Evolutionary conservation across 2,329 filamentous ascomycete species (phyloP), one percentile per base, ranked within the genome.

Genomic region (Colletotrichum falcatum): DNA sequence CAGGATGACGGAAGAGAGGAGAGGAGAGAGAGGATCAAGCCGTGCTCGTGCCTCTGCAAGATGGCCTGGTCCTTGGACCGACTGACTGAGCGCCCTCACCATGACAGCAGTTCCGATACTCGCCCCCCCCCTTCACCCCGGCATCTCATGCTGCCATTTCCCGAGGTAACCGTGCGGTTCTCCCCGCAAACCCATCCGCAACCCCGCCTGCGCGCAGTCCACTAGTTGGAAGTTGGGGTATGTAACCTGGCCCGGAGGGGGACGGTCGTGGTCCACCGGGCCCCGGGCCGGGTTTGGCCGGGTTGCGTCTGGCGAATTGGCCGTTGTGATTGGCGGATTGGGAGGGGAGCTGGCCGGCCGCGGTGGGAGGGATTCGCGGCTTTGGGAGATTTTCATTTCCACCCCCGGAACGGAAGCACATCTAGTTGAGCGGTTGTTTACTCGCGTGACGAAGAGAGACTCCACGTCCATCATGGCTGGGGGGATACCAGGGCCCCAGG

Each of bases 251-350:
- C 58, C 67, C 63, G 58, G 63, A 42, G 49, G 42, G 42, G 42
- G 1, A 48, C 67, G 67, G 67, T 35, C 35, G 7, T 30, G 56
- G 44, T 62, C 51, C 51, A 62, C 67, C 67, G 67, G 67, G 63
- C 20, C 44, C 67, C 58, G 67, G 67, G 14, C 63, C 63, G 64
- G 64, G 51, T 62, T 63, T 63, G 62, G 44, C 66, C 62, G 66
- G 66, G 61, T 33, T 2, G 26, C 18, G 42, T 30, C 5, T 20
- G 28, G 49, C 30, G 14, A 44, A 66, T 33, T 61, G 44, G 35
- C 39, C 44, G 46, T 28, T 51, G 35, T 70, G 63, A 70, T 70
- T 66, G 64, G 67, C 23, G 51, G 58, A 53, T 11, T 35, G n/a
- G 26, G 6, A 42, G 30, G 35, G 18, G n/a, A 30, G 35, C 18